Conservation (phyloP, 352 stramenopile genomes). For the Pythium catenulatum region DNA sequence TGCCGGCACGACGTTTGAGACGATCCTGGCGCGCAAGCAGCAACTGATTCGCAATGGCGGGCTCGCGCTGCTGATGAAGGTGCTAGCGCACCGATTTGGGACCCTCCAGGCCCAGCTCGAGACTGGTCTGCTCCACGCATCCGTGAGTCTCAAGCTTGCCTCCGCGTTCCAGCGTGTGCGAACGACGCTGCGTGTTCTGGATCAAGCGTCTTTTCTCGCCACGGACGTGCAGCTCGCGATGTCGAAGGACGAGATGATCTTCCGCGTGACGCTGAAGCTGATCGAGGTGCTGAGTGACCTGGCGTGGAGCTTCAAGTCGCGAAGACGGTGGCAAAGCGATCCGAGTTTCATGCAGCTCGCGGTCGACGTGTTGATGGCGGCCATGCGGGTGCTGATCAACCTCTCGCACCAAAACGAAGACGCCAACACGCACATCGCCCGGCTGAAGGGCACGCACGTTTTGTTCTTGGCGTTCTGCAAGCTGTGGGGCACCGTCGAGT, state of each 20-base stretch:
- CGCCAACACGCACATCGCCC: conserved; percentile 68
- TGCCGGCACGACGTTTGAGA: conserved; percentile 57
- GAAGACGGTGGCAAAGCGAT: conserved; percentile 57
- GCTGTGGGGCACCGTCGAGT: conserved; percentile 53
- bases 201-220: conserved; percentile 82
- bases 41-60: conserved; percentile 70
- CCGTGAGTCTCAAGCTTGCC: conserved; percentile 39
- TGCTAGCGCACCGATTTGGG: conserved; percentile 38
- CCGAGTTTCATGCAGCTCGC: conserved; percentile 61
- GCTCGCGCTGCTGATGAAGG: conserved; percentile 57
- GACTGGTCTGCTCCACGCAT: neutral
- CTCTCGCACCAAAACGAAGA: conserved; percentile 85
- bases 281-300: conserved; percentile 65
- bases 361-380: conserved; percentile 70
- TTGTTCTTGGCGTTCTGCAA: conserved; percentile 72
- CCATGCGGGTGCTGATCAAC: conserved; percentile 85
- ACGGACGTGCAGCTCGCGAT: conserved; percentile 73
- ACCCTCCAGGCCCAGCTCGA: neutral
- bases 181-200: conserved; percentile 76
- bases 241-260: conserved; percentile 61
- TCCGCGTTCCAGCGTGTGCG: conserved; percentile 66
- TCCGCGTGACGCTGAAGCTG: conserved; percentile 68
- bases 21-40: conserved; percentile 63
- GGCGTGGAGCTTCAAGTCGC: conserved; percentile 58
- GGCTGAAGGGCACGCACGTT: conserved; percentile 66